phyloP scores from a whole-genome alignment of 2,329 filamentous ascomycete species.

The Penicillium decumbens region DNA sequence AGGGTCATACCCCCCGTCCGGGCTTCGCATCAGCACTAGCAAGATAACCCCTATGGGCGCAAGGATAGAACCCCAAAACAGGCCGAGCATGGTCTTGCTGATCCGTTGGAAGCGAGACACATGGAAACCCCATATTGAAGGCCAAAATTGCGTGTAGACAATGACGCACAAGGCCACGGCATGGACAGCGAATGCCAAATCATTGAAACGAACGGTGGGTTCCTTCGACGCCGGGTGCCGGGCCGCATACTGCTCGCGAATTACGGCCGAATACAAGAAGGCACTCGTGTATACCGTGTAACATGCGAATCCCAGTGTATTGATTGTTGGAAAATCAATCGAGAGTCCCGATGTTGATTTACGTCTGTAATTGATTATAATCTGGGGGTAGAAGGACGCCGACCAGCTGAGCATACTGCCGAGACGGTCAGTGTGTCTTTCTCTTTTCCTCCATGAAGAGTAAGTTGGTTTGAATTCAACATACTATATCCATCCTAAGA shows the following conservation, averaged over 20 bases:
- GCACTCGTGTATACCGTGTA: slow-evolving; percentile 71
- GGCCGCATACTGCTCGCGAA: slow-evolving; percentile 76
- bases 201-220: slow-evolving; percentile 84
- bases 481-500: slow-evolving; percentile 70
- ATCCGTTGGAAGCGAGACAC: slow-evolving; percentile 52
- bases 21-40: slow-evolving; percentile 43
- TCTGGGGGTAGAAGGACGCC: slow-evolving; percentile 87
- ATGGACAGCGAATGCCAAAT: slow-evolving; percentile 81
- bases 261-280: slow-evolving; percentile 73
- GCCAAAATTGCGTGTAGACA: slow-evolving; percentile 72
- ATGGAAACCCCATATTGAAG: slow-evolving; percentile 69
- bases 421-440: not conserved
- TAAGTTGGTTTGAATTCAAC: slow-evolving; percentile 10
- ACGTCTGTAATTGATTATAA: slow-evolving; percentile 70
- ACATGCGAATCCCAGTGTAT: slow-evolving; percentile 57
- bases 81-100: slow-evolving; percentile 60
- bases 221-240: slow-evolving; percentile 68
- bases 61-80: slow-evolving; percentile 64
- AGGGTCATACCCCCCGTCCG: slow-evolving; percentile 45
- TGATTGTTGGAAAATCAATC: slow-evolving; percentile 78
- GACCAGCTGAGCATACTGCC: slow-evolving; percentile 67
- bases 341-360: slow-evolving; percentile 77
- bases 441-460: not conserved
- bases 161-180: slow-evolving; percentile 68
- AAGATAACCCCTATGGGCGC: slow-evolving; percentile 33